phyloP scores from a whole-genome alignment of 179 eudicot species.

The Beta lomatogona region DNA sequence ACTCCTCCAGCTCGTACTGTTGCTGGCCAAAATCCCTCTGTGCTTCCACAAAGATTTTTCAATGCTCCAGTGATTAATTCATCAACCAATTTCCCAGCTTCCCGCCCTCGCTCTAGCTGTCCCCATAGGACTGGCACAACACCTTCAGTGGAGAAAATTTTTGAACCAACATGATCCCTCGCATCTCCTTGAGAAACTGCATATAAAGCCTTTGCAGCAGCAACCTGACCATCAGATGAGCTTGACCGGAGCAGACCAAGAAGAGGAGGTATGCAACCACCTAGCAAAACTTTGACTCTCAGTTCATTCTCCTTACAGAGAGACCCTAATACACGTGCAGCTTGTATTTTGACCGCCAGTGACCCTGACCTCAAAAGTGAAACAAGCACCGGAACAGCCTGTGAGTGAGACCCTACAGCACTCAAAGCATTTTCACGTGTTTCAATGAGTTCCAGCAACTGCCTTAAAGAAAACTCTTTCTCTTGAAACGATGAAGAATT shows the following conservation, averaged over 20 bases:
- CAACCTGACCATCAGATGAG: conserved; percentile 89
- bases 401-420: conserved; percentile 98
- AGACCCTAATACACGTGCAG: conserved; percentile 87
- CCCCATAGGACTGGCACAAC: conserved; percentile 95
- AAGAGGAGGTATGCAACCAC: conserved; percentile 95
- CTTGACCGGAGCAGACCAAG: conserved; percentile 86
- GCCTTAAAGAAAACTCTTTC: conserved; percentile 78
- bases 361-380: conserved; percentile 94
- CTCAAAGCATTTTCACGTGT: conserved; percentile 94
- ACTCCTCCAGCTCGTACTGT: conserved; percentile 85
- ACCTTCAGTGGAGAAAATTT: conserved; percentile 95
- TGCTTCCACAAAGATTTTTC: conserved; percentile 79
- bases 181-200: conserved; percentile 97
- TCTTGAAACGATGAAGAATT: conserved; percentile 77
- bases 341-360: conserved; percentile 76
- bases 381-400: conserved; percentile 95
- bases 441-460: conserved; percentile 82
- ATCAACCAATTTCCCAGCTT: conserved; percentile 73
- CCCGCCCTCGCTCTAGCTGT: conserved; percentile 71
- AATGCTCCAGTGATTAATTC: conserved; percentile 88
- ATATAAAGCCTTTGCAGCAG: conserved; percentile 89
- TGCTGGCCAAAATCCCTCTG: conserved; percentile 90
- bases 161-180: conserved; percentile 92
- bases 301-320: conserved; percentile 96
- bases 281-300: conserved; percentile 87